Evolutionary conservation across 1,139 yeast species (phyloP).

Genomic region (Yamadazyma taylorii): DNA sequence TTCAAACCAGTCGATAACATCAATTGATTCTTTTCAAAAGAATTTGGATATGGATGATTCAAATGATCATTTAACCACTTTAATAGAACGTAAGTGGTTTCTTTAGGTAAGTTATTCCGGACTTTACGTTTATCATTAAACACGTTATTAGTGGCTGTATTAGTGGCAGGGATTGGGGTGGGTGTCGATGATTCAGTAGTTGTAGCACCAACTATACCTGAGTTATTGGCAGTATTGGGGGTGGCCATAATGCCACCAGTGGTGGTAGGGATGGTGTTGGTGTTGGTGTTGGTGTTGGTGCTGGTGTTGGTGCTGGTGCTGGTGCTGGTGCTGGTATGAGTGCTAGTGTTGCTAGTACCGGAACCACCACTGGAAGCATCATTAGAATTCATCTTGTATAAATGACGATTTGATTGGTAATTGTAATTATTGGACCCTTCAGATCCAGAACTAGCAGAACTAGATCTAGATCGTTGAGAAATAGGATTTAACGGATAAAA

Average conservation of each 20-base stretch:
- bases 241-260: too few species aligned
- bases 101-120: slow-evolving; percentile 82
- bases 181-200: slow-evolving; percentile 6
- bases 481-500: not conserved
- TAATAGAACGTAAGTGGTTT: slow-evolving; percentile 77
- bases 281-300: too few species aligned
- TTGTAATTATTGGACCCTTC: slow-evolving; percentile 3
- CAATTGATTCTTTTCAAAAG: slow-evolving; percentile 80
- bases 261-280: too few species aligned
- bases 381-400: slow-evolving; percentile 4
- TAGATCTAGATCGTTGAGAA: not conserved
- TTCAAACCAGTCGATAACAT: slow-evolving; percentile 84
- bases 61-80: slow-evolving; percentile 84
- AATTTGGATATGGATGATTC: slow-evolving; percentile 92
- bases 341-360: not conserved
- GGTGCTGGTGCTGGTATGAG: too few species aligned
- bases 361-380: not conserved
- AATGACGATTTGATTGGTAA: slow-evolving; percentile 6
- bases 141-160: too few species aligned
- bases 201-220: too few species aligned
- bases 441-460: slow-evolving; percentile 1
- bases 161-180: too few species aligned
- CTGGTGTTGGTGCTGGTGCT: too few species aligned
- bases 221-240: too few species aligned
- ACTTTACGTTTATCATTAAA: slow-evolving; percentile 42